A percentile compares a stretch with the other conserved stretches of the same genome.
These are phyloP conservation scores for Ocimum tenuiflorum DNA, from an alignment of 257 asterid genomes.

Conservation along the genomic window DNA sequence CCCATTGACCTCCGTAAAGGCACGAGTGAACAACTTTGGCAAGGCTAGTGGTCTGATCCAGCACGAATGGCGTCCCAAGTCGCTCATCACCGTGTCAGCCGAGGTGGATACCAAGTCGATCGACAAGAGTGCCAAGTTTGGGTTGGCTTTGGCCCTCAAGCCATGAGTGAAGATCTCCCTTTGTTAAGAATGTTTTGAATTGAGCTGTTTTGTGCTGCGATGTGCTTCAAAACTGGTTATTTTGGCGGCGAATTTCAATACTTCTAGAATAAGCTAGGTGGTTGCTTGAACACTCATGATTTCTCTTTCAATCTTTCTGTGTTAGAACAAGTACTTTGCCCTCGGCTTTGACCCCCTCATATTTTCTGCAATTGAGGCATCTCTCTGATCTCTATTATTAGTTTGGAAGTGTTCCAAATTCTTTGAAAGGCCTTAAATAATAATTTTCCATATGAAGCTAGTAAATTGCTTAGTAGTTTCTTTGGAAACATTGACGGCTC, in stretches of 20 bases:
- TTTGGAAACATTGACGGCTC: too few species aligned
- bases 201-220: constrained; percentile 11
- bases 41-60: constrained; percentile 42
- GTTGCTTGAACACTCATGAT: constrained; percentile 22
- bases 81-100: constrained; percentile 39
- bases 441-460: too few species aligned
- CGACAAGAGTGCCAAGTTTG: constrained; percentile 43
- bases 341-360: constrained; percentile 12
- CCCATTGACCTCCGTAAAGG: constrained; percentile 43
- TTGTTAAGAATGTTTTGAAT: background rate
- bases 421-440: background rate
- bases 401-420: background rate
- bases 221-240: constrained; percentile 10
- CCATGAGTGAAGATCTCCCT: constrained; percentile 24
- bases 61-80: constrained; percentile 56
- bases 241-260: constrained; percentile 35
- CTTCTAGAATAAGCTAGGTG: constrained; percentile 36
- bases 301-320: background rate
- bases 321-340: constrained; percentile 13
- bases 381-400: background rate
- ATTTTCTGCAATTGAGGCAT: constrained; percentile 9
- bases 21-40: constrained; percentile 40
- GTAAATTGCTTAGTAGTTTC: too few species aligned
- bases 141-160: constrained; percentile 44
- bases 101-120: constrained; percentile 48